Evolutionary conservation across 345 rosid genomes (phyloP).

Genomic region (Durio zibethinus): DNA sequence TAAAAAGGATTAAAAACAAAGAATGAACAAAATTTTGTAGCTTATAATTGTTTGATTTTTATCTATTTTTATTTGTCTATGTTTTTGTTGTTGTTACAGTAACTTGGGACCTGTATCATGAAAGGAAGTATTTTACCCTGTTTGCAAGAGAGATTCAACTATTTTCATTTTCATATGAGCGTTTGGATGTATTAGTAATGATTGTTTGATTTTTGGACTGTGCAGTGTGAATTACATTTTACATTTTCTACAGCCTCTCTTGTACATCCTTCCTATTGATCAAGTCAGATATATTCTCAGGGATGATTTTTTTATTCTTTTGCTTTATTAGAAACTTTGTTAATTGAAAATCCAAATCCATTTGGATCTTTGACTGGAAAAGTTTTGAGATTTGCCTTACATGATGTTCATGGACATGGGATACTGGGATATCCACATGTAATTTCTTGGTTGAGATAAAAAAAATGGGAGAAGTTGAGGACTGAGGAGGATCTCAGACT

Average conservation of each 20-base stretch:
- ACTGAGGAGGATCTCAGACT: not conserved
- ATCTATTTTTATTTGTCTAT: not conserved
- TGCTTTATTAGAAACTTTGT: not conserved
- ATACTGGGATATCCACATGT: not conserved
- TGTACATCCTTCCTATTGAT: not conserved
- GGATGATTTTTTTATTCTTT: not conserved
- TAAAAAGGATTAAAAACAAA: not conserved
- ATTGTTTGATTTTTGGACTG: conserved; percentile 22
- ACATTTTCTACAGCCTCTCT: not conserved
- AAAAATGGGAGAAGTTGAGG: not conserved
- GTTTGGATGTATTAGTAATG: conserved; percentile 4
- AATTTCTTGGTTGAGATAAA: not conserved
- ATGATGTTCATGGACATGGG: too few species aligned
- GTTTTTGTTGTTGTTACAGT: not conserved
- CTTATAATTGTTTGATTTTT: not conserved
- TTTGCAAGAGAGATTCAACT: conserved; percentile 15
- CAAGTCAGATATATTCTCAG: not conserved
- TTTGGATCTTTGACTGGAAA: not conserved
- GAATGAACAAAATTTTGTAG: not conserved
- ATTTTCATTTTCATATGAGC: not conserved
- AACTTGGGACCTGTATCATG: conserved; percentile 1
- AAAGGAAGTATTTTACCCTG: conserved; percentile 13
- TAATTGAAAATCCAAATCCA: not conserved
- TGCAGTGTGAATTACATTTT: conserved; percentile 14
- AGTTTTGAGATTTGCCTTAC: not conserved